Percentiles rank a stretch among this genome's conserved stretches.
Conservation (phyloP, 2,329 filamentous ascomycete genomes). For the Emydomyces testavorans region DNA sequence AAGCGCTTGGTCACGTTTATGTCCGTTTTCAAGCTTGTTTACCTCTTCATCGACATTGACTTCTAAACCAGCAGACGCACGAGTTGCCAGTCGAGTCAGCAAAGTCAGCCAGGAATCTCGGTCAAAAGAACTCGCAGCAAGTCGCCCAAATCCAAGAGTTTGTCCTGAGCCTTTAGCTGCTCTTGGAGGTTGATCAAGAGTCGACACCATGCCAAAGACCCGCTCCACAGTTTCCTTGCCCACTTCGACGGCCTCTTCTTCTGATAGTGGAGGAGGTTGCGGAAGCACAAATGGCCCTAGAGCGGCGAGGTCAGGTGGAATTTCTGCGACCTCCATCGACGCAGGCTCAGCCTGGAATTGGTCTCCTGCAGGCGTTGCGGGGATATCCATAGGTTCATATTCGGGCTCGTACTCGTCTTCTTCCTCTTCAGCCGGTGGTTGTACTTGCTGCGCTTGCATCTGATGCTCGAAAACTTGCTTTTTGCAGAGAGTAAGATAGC, state of each 20-base stretch:
- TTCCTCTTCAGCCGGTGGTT: slow-evolving; percentile 43
- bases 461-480: slow-evolving; percentile 24
- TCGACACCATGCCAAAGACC: slow-evolving; percentile 66
- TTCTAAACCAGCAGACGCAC: slow-evolving; percentile 61
- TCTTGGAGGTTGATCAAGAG: slow-evolving; percentile 54
- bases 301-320: slow-evolving; percentile 48
- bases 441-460: slow-evolving; percentile 21
- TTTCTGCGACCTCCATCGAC: slow-evolving; percentile 61
- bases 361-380: slow-evolving; percentile 18
- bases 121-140: slow-evolving; percentile 75
- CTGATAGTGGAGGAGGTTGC: slow-evolving; percentile 59
- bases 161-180: slow-evolving; percentile 39
- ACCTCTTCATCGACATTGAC: slow-evolving; percentile 21
- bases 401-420: slow-evolving; percentile 92
- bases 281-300: slow-evolving; percentile 69
- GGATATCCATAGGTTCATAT: slow-evolving; percentile 57
- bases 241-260: slow-evolving; percentile 59
- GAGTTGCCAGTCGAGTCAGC: slow-evolving; percentile 71
- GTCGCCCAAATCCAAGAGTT: slow-evolving; percentile 62
- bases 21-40: slow-evolving; percentile 24
- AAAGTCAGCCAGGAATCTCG: slow-evolving; percentile 86
- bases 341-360: slow-evolving; percentile 52
- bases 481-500: slow-evolving; percentile 29
- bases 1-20: slow-evolving; percentile 16
- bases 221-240: slow-evolving; percentile 63